phyloP scores from a whole-genome alignment of 192 early-diverging fungal species.

The Podochytrium sp. region DNA sequence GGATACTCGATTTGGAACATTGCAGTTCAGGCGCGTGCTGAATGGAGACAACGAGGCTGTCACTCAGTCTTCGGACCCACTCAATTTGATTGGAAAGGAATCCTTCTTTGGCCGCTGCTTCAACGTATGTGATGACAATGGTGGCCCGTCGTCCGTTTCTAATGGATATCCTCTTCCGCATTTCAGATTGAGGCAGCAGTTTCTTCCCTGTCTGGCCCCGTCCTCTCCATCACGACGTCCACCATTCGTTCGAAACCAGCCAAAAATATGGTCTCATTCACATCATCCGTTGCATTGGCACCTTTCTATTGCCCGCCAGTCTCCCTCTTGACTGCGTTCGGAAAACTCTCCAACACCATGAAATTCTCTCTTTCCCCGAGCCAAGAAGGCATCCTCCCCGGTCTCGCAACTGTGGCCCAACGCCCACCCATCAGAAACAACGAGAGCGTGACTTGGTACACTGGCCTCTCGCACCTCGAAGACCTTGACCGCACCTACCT shows the following conservation, averaged over 20 bases:
- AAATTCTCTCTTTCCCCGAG: constrained; percentile 3
- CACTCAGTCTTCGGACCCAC: neutral
- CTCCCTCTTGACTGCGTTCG: constrained; percentile 20
- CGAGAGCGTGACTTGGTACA: neutral
- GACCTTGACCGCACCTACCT: constrained; percentile 25
- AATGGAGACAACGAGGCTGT: neutral
- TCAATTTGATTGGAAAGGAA: neutral
- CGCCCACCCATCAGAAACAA: neutral
- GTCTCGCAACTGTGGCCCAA: constrained; percentile 25
- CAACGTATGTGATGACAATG: neutral
- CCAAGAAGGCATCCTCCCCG: neutral
- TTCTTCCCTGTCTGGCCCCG: constrained; percentile 7
- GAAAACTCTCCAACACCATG: neutral
- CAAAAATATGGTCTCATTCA: constrained; percentile 5
- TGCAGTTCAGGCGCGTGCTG: constrained; percentile 13
- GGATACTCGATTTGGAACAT: constrained; percentile 26
- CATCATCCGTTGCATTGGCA: neutral
- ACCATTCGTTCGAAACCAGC: constrained; percentile 6
- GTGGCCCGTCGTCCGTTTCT: neutral
- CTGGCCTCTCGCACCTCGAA: constrained; percentile 6
- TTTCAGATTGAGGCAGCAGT: constrained; percentile 14
- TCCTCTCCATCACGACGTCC: constrained; percentile 20
- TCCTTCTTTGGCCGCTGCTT: constrained; percentile 7
- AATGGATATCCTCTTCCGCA: neutral
- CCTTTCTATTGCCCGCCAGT: constrained; percentile 30